Percentiles rank a stretch among this genome's conserved stretches.
Evolutionary conservation across 1,139 yeast species (phyloP).

Genomic region (Taphrina confusa): DNA sequence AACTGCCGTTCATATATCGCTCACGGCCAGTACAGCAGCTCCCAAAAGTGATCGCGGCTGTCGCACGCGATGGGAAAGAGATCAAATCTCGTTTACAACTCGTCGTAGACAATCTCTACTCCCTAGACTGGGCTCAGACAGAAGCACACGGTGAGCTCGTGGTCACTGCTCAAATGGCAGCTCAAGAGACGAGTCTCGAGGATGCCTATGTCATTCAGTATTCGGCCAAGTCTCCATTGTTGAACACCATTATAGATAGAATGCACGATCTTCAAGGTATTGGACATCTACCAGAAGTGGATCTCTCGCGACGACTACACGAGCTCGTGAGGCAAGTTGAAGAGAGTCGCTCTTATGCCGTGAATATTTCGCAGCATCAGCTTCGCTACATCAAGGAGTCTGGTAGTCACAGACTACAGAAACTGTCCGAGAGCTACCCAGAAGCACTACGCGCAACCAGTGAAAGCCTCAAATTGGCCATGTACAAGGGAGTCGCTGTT

Average conservation of each 20-base stretch:
- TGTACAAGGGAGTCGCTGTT: not conserved
- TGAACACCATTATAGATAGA: not conserved
- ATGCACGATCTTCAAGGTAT: conserved; percentile 3
- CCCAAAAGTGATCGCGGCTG: conserved; percentile 2
- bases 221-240: conserved; percentile 1
- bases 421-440: not conserved
- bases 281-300: conserved; percentile 7
- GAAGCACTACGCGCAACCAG: not conserved
- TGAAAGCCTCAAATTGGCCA: not conserved
- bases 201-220: conserved; percentile 8
- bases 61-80: conserved; percentile 3
- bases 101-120: conserved; percentile 29
- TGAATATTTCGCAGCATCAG: not conserved
- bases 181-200: not conserved
- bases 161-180: conserved; percentile 4
- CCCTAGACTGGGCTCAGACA: conserved; percentile 11
- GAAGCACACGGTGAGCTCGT: conserved; percentile 23
- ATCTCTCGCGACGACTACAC: not conserved
- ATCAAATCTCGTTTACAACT: conserved; percentile 8
- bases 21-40: not conserved
- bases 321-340: conserved; percentile 8
- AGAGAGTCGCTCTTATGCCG: conserved; percentile 5
- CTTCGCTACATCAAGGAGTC: not conserved
- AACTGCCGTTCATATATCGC: conserved; percentile 1
- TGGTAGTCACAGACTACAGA: not conserved